Base-by-base conservation (phyloP, 2,329 filamentous ascomycete genomes). In the Ramularia endophylla region DNA sequence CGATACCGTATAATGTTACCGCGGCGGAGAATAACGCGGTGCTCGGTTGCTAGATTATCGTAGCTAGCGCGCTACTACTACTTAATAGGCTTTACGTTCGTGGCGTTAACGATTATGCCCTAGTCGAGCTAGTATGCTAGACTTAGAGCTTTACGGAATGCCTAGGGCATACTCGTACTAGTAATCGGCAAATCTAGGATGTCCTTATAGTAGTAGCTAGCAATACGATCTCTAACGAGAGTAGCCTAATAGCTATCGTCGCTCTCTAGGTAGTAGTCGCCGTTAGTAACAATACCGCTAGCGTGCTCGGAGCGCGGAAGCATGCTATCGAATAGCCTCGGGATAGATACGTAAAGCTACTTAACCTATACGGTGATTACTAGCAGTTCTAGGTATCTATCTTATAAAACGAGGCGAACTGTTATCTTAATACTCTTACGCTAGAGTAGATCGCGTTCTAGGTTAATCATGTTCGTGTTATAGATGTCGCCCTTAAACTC, bases 1-100 rank as follows among this genome's bases (percentile, higher is more conserved):
- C 16, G 7, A 18, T 35, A 35, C 7, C 32, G 32, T 16, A 35
- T 35, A 35, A 35, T 18, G 32, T 35, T 18, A 18, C 32, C 18
- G 18, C 16, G 16, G n/a, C 32, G 32, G 7, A 35, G 32, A 8
- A 35, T n/a, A 7, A 35, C n/a, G 8, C 32, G 32, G 32, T 18
- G 32, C 16, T 35, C 17, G 12, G 32, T 16, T 11, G 17, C 11
- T 8, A 18, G 11, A 18, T 35, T n/a, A n/a, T 27, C 20, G 12
- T 18, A 35, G 8, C 13, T 20, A 20, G 18, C 12, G 6, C 32
- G 32, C 32, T 35, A 18, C 5, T 35, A 35, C 32, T 35, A 35
- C n/a, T 16, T 18, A 18, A 35, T 35, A 17, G 16, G 32, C 8
- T n/a, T 8, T 8, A n/a, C 25, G 25, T 27, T n/a, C 8, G n/a